Percentiles rank a stretch among this genome's conserved stretches.
Evolutionary conservation across 768 basidiomycete species (phyloP).

Genomic region (Boletus sensibilis): DNA sequence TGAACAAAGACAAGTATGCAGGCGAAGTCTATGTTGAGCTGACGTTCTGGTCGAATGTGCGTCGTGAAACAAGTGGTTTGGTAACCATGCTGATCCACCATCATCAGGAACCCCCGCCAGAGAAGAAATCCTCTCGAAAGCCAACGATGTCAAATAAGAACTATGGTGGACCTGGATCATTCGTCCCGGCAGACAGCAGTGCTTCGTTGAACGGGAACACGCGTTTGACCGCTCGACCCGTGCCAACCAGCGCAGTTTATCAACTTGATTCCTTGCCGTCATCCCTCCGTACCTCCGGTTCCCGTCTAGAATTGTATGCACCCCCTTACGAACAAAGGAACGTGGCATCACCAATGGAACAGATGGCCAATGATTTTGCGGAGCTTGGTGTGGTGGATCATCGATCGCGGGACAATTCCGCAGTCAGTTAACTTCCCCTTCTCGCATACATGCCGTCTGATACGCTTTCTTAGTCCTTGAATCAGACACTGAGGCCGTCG

Average conservation of each 20-base stretch:
- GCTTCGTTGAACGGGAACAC: constrained; percentile 26
- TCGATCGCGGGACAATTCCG: constrained; percentile 55
- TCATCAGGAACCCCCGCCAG: constrained; percentile 73
- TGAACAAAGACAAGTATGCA: constrained; percentile 87
- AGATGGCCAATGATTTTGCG: constrained; percentile 60
- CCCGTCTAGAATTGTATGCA: constrained; percentile 68
- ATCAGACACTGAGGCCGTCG: constrained; percentile 38
- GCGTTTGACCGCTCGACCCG: constrained; percentile 7
- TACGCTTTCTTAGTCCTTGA: constrained; percentile 31
- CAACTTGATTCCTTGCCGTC: constrained; percentile 55
- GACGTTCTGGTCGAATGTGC: constrained; percentile 94
- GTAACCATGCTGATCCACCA: constrained; percentile 4
- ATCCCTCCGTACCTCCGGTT: constrained; percentile 59
- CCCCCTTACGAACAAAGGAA: constrained; percentile 67
- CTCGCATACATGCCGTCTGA: constrained; percentile 12
- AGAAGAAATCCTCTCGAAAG: constrained; percentile 57
- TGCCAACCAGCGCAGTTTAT: constrained; percentile 33
- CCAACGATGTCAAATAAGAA: constrained; percentile 52
- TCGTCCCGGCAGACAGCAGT: constrained; percentile 51
- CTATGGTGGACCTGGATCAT: constrained; percentile 79
- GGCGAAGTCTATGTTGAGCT: constrained; percentile 96
- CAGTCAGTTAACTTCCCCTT: constrained; percentile 42
- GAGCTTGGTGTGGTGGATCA: constrained; percentile 57
- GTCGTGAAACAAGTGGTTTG: constrained; percentile 24
- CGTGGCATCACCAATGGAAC: constrained; percentile 44